Percentiles rank a stretch among this genome's conserved stretches.
These are phyloP conservation scores for Sungouiozyma ichnusensis DNA, from an alignment of 805 yeast species.

Conservation along the genomic window DNA sequence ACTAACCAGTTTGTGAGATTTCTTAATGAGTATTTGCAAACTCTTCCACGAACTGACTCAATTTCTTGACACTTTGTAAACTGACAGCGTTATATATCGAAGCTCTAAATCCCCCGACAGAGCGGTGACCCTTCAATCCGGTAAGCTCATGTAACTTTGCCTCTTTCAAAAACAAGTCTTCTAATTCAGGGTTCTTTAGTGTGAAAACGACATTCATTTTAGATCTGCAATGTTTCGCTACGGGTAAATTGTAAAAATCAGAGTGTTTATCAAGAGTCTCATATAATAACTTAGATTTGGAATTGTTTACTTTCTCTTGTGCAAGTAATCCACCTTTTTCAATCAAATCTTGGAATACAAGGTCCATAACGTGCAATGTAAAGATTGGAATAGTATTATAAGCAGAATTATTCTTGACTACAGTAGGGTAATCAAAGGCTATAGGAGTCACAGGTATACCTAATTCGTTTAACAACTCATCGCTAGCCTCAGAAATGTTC, in stretches of 20 bases:
- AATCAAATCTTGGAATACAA: slow-evolving; percentile 59
- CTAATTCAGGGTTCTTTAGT: slow-evolving; percentile 50
- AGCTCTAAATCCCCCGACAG: slow-evolving; percentile 95
- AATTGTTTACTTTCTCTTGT: slow-evolving; percentile 46
- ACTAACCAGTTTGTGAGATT: neutral
- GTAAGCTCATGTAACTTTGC: slow-evolving; percentile 52
- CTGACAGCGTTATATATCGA: slow-evolving; percentile 85
- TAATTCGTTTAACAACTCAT: slow-evolving; percentile 45
- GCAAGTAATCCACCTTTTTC: slow-evolving; percentile 59
- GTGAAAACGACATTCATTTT: slow-evolving; percentile 92
- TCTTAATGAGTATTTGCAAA: slow-evolving; percentile 40
- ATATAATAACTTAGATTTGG: slow-evolving; percentile 59
- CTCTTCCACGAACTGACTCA: slow-evolving; percentile 46
- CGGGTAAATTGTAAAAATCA: slow-evolving; percentile 56
- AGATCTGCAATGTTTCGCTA: slow-evolving; percentile 55
- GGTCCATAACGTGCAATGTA: slow-evolving; percentile 74
- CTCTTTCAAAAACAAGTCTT: slow-evolving; percentile 55
- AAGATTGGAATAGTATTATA: slow-evolving; percentile 95
- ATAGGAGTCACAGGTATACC: slow-evolving; percentile 79
- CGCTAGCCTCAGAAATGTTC: slow-evolving; percentile 39
- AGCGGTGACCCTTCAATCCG: slow-evolving; percentile 91
- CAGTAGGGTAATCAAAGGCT: slow-evolving; percentile 79
- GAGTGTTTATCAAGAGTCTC: slow-evolving; percentile 54
- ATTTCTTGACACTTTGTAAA: slow-evolving; percentile 43
- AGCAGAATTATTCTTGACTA: slow-evolving; percentile 80